A percentile compares a stretch with the other conserved stretches of the same genome.
phyloP scores from a whole-genome alignment of 257 asterid species.

The Lithospermum erythrorhizon region DNA sequence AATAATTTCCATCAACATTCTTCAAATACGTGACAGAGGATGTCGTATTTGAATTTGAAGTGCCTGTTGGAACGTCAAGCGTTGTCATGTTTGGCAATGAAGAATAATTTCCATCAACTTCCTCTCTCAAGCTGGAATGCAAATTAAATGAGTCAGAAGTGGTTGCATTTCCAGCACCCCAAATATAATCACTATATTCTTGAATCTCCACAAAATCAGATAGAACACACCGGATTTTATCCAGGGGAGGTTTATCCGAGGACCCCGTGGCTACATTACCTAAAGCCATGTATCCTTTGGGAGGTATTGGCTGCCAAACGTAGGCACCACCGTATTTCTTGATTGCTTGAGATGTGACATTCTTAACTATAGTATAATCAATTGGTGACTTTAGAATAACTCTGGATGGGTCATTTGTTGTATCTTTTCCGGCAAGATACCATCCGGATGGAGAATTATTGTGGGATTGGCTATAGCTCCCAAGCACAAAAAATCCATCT shows the following conservation, averaged over 20 bases:
- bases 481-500: conserved; percentile 60
- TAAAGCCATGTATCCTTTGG: too few relatives aligned
- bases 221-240: conserved; percentile 27
- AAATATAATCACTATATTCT: conserved; percentile 33
- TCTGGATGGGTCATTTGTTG: conserved; percentile 7
- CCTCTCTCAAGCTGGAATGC: conserved; percentile 35
- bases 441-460: conserved; percentile 50
- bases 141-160: conserved; percentile 11
- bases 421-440: conserved; percentile 54
- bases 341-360: too few relatives aligned
- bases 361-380: conserved; percentile 23
- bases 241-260: too few relatives aligned
- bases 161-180: conserved; percentile 32
- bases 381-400: conserved; percentile 26
- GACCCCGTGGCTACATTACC: too few relatives aligned
- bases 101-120: too few relatives aligned
- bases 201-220: conserved; percentile 20
- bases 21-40: conserved; percentile 34
- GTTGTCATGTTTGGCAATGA: too few relatives aligned
- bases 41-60: conserved; percentile 28
- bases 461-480: conserved; percentile 65
- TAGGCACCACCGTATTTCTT: too few relatives aligned
- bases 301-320: too few relatives aligned
- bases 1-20: conserved; percentile 18
- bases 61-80: conserved; percentile 42